Evolutionary conservation across 495 filamentous ascomycete genomes (phyloP).

Genomic region (Lophiostoma macrostomum): DNA sequence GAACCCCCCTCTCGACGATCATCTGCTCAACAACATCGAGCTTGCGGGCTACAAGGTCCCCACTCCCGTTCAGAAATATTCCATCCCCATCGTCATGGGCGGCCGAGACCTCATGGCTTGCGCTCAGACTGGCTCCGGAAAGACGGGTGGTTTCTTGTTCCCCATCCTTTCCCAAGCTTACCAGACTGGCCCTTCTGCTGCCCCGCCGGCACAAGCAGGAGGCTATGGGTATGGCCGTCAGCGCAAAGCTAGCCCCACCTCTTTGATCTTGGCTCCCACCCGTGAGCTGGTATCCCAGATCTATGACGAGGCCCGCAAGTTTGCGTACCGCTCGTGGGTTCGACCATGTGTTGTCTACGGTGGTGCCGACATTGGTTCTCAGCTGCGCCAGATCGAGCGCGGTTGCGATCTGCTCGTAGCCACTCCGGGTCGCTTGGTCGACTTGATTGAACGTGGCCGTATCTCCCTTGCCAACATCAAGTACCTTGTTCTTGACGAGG

Average conservation of each 20-base stretch:
- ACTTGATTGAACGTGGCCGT: conserved; percentile 96
- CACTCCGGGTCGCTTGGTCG: conserved; percentile 93
- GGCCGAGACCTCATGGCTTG: conserved; percentile 98
- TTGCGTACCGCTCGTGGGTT: conserved; percentile 98
- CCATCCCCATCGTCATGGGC: conserved; percentile 93
- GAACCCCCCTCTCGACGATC: conserved; percentile 90
- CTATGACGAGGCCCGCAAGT: conserved; percentile 95
- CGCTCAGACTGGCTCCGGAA: conserved; percentile 98
- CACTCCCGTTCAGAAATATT: conserved; percentile 97
- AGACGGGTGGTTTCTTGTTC: conserved; percentile 99
- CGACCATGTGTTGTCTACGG: conserved; percentile 97
- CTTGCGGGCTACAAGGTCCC: conserved; percentile 90
- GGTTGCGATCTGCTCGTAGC: conserved; percentile 97
- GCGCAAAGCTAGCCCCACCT: conserved; percentile 94
- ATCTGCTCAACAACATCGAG: conserved; percentile 85
- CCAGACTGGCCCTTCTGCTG: conserved; percentile 73
- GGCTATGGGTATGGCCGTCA: conserved; percentile 70
- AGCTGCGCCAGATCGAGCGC: conserved; percentile 95
- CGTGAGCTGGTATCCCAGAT: conserved; percentile 98
- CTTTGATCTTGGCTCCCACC: conserved; percentile 91
- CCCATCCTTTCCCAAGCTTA: conserved; percentile 96
- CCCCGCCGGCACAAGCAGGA: conserved; percentile 57
- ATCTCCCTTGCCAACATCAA: conserved; percentile 97
- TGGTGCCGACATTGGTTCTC: conserved; percentile 95
- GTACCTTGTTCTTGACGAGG: conserved; percentile 98